Evolutionary conservation across 225 moss, liverwort and hornwort genomes (phyloP).

Genomic region (Physcomitrellopsis africana): DNA sequence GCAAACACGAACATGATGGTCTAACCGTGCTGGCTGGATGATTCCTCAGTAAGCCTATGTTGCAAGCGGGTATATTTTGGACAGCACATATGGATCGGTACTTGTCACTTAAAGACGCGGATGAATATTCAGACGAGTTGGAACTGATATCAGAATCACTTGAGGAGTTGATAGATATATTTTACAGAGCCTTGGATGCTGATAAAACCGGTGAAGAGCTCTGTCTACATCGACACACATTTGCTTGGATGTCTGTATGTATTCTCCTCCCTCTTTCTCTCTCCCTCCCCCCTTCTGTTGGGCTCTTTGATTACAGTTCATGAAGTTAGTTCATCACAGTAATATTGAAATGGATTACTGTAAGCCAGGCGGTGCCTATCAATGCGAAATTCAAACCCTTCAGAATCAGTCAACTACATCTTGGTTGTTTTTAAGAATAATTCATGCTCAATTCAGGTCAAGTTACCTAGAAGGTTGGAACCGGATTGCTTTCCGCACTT

Average conservation of each 20-base stretch:
- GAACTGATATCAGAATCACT: conserved; percentile 44
- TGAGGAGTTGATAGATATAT: conserved; percentile 58
- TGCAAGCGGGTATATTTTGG: conserved; percentile 55
- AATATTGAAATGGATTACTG: background rate
- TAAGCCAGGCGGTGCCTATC: conserved; percentile 13
- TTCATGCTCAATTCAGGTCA: conserved; percentile 40
- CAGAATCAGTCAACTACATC: background rate
- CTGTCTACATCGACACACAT: conserved; percentile 58
- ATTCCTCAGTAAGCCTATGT: conserved; percentile 55
- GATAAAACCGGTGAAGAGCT: conserved; percentile 66
- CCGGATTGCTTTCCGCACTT: conserved; percentile 57
- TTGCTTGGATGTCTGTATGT: conserved; percentile 75
- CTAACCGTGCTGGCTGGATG: conserved; percentile 14
- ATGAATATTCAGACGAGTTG: conserved; percentile 41
- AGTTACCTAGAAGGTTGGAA: conserved; percentile 52
- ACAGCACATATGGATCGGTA: conserved; percentile 59
- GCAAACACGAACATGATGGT: conserved; percentile 10
- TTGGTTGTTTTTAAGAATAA: conserved; percentile 1
- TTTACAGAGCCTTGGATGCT: conserved; percentile 64
- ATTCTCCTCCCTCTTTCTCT: conserved; percentile 29
- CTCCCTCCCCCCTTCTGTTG: conserved; percentile 3
- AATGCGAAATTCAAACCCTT: background rate
- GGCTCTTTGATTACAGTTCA: conserved; percentile 9
- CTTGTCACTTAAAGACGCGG: conserved; percentile 52
- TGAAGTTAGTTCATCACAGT: conserved; percentile 12